Conservation (phyloP, 371 early-diverging fungal species). For the Actinomortierella wolfii region DNA sequence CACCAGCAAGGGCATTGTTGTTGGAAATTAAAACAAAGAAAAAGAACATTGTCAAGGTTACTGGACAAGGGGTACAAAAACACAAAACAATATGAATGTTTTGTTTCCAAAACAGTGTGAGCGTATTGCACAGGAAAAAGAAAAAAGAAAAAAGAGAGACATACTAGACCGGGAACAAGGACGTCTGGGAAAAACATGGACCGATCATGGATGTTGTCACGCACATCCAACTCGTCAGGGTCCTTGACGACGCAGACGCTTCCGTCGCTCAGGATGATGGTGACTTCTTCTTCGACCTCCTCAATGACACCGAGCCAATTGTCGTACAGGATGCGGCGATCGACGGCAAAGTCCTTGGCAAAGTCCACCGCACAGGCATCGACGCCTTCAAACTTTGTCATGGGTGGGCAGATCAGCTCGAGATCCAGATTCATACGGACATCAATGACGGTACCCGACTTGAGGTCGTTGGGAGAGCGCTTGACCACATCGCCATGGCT, state of each 20-base stretch:
- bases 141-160: slow-evolving; percentile 3
- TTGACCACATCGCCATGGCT: slow-evolving; percentile 48
- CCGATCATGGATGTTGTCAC: slow-evolving; percentile 42
- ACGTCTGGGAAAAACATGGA: slow-evolving; percentile 46
- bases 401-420: slow-evolving; percentile 40
- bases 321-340: slow-evolving; percentile 42
- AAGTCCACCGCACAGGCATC: slow-evolving; percentile 42
- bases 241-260: slow-evolving; percentile 43
- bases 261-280: slow-evolving; percentile 39
- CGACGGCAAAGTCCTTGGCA: slow-evolving; percentile 40
- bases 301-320: slow-evolving; percentile 48
- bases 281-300: slow-evolving; percentile 45
- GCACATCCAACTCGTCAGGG: slow-evolving; percentile 38
- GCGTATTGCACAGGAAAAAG: neutral
- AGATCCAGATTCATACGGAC: slow-evolving; percentile 43
- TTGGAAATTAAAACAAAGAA: too few relatives aligned
- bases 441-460: slow-evolving; percentile 43
- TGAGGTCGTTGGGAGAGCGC: slow-evolving; percentile 37
- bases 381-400: slow-evolving; percentile 29
- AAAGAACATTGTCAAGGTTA: too few relatives aligned
- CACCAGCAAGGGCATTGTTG: too few relatives aligned
- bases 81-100: too few relatives aligned
- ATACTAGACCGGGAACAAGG: slow-evolving; percentile 36
- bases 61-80: too few relatives aligned
- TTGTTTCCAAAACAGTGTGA: too few relatives aligned